These are phyloP conservation scores for Sambucus nigra DNA, from an alignment of 129 eudicot species.

Conservation along the genomic window DNA sequence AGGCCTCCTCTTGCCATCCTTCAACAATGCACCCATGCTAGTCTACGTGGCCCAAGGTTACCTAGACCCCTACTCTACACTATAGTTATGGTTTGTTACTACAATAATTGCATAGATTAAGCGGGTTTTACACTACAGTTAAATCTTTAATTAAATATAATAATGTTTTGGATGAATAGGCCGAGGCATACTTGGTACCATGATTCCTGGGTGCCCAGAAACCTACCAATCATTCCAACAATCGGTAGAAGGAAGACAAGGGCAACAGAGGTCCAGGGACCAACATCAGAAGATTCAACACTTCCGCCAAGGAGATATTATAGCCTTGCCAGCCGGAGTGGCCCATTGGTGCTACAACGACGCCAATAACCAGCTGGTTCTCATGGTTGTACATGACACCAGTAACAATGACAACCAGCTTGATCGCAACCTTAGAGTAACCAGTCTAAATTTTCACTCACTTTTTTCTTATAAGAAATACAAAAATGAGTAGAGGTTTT, in stretches of 20 bases:
- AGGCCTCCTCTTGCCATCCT: slow-evolving; percentile 35
- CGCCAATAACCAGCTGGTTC: slow-evolving; percentile 17
- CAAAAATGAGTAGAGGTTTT: not conserved
- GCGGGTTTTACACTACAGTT: no score
- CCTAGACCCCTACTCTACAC: no score
- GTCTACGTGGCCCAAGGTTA: slow-evolving; percentile 23
- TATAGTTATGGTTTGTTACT: no score
- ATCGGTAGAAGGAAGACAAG: not conserved
- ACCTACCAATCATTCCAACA: slow-evolving; percentile 23
- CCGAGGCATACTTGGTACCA: slow-evolving; percentile 19
- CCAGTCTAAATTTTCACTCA: not conserved
- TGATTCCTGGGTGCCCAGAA: slow-evolving; percentile 31
- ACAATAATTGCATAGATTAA: no score
- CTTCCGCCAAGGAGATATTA: slow-evolving; percentile 25
- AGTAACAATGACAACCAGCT: slow-evolving; percentile 31
- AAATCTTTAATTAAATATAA: no score
- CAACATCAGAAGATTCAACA: slow-evolving; percentile 35
- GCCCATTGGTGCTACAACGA: slow-evolving; percentile 37
- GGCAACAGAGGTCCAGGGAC: slow-evolving; percentile 7
- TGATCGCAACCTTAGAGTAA: slow-evolving; percentile 26
- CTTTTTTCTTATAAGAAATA: not conserved
- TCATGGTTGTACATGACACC: slow-evolving; percentile 21
- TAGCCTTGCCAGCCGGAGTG: slow-evolving; percentile 35
- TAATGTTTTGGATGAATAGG: slow-evolving; percentile 16
- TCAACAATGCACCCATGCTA: slow-evolving; percentile 21